Conservation (phyloP, 257 asterid species). For the Capsicum baccatum region DNA sequence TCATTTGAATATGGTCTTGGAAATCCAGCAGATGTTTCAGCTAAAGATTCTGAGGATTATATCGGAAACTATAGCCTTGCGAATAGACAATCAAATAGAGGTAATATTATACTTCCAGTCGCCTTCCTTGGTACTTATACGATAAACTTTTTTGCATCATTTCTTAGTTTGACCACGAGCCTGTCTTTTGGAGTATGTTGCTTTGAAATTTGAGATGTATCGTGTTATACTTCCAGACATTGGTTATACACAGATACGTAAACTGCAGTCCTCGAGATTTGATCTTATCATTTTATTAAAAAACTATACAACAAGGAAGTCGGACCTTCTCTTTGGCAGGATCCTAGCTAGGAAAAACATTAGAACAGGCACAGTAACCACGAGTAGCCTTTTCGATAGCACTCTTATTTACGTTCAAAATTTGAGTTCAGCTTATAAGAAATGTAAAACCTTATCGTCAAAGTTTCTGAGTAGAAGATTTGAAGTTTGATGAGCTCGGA, state of each 20-base stretch:
- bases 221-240: background rate
- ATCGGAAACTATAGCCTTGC: conserved; percentile 50
- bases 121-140: conserved; percentile 8
- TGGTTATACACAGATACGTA: background rate
- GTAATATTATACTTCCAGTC: conserved; percentile 45
- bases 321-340: background rate
- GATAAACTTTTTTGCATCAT: background rate
- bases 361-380: background rate
- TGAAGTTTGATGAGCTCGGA: background rate
- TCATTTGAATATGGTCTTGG: conserved; percentile 59
- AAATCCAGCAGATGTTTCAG: conserved; percentile 46
- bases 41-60: conserved; percentile 53
- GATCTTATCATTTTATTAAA: background rate
- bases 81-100: conserved; percentile 75
- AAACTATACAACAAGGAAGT: background rate
- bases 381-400: background rate
- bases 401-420: background rate
- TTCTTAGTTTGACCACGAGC: background rate
- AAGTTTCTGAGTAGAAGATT: background rate
- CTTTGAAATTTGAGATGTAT: background rate
- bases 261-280: background rate
- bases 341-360: background rate
- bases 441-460: conserved; percentile 1
- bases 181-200: background rate
- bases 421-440: background rate